phyloP scores from a whole-genome alignment of 805 yeast genomes.

The Metschnikowia orientalis region DNA sequence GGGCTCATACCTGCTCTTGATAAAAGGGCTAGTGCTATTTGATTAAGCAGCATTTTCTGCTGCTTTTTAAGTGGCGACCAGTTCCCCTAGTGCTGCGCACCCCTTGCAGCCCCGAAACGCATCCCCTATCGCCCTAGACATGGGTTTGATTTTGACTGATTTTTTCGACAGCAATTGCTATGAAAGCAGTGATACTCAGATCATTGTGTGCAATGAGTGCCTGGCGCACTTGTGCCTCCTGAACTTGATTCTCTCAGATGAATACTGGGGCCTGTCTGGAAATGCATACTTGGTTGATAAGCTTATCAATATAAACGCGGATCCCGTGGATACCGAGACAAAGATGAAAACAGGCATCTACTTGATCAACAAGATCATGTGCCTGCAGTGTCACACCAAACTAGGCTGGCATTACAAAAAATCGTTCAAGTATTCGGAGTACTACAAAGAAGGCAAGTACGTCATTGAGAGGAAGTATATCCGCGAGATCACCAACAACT shows the following conservation, averaged over 20 bases:
- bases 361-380: conserved; percentile 32
- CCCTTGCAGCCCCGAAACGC: too few relatives aligned
- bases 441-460: conserved; percentile 42
- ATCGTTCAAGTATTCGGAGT: conserved; percentile 31
- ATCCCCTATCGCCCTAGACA: too few relatives aligned
- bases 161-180: conserved; percentile 36
- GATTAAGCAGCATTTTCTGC: too few relatives aligned
- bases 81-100: too few relatives aligned
- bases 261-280: conserved; percentile 38
- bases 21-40: too few relatives aligned
- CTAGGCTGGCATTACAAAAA: conserved; percentile 43
- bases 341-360: conserved; percentile 39
- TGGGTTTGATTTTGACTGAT: conserved; percentile 40
- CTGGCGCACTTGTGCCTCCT: conserved; percentile 39
- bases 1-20: too few relatives aligned
- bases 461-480: conserved; percentile 39
- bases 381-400: conserved; percentile 34
- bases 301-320: conserved; percentile 32
- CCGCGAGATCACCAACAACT: conserved; percentile 32
- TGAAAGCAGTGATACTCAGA: conserved; percentile 34
- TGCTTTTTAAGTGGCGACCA: too few relatives aligned
- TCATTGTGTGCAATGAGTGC: conserved; percentile 39
- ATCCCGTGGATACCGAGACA: conserved; percentile 26
- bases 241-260: conserved; percentile 33
- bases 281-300: conserved; percentile 39